Evolutionary conservation across 2,329 filamentous ascomycete genomes (phyloP), one percentile per base, ranked within the genome.

Genomic region (Clarireedia sp.): DNA sequence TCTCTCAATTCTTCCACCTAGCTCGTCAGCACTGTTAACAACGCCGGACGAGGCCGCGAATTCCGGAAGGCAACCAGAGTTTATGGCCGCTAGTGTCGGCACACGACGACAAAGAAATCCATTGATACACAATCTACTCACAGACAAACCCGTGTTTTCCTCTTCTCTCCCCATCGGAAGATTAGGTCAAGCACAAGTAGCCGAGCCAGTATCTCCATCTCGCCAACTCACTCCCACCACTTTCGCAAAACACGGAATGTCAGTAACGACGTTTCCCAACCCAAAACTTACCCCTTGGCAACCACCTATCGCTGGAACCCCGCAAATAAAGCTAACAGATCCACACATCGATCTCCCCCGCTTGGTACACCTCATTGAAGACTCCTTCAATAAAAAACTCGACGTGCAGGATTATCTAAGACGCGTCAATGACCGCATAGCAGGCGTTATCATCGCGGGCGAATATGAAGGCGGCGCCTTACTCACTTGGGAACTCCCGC

Each of bases 381-480:
- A 99, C 69, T 96, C 90, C 0, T 99, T 99, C 68, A 81, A 83
- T 56, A 82, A 91, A 41, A 87, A 87, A 67, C 79, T 99, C 2
- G 88, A 99, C 67, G 82, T 92, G 0, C 74, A 86, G 21, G 81
- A 92, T 68, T 99, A 97, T 67, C 75, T 99, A 14, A 72, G 79
- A 16, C 85, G 94, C n/a, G 83, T 97, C 53, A 80, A 87, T 51
- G 79, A 86, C 53, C 87, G 86, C 29, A 78, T 97, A 12, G 94
- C 94, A 0, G 94, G 92, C 2, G 78, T 99, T 54, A 96, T 99
- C 60, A 88, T 99, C 49, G 94, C 92, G 0, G 94, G 94, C 6
- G 88, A 96, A 66, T 99, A 99, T 71, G 94, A 99, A 75, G 94
- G 94, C 51, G 91, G 90, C 1, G 94, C 94, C 1, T 87, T 99